These are phyloP conservation scores for Aspergillus ibericus DNA, from an alignment of 2,329 filamentous ascomycete species.

Conservation along the genomic window DNA sequence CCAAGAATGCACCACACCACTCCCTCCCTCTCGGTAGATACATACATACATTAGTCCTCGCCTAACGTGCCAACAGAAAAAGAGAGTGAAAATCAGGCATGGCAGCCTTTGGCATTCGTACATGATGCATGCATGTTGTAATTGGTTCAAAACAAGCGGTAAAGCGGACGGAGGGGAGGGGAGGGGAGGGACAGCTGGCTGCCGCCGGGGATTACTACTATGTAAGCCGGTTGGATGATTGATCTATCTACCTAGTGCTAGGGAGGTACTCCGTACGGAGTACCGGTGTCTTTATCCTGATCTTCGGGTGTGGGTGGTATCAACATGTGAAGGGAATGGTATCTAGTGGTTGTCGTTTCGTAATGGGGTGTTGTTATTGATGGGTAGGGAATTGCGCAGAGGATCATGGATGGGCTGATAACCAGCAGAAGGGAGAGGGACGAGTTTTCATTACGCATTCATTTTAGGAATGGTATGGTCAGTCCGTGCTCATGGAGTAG, in stretches of 20 bases:
- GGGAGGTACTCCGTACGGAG: too few relatives aligned
- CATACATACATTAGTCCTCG: too few relatives aligned
- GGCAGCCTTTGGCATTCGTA: constrained; percentile 9
- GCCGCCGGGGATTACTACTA: neutral
- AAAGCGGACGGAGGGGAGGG: too few relatives aligned
- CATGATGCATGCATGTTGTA: constrained; percentile 2
- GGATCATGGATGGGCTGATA: too few relatives aligned
- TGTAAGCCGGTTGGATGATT: neutral
- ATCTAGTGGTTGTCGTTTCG: neutral
- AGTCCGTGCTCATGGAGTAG: too few relatives aligned
- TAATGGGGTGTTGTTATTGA: neutral
- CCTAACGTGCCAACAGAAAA: neutral
- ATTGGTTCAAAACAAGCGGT: constrained; percentile 20
- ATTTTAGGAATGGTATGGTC: too few relatives aligned
- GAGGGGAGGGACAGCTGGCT: constrained; percentile 18
- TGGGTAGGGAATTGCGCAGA: neutral
- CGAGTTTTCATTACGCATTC: too few relatives aligned
- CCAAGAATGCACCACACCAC: too few relatives aligned
- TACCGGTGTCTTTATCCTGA: too few relatives aligned
- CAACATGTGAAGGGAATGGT: neutral
- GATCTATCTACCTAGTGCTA: neutral
- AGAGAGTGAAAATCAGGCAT: neutral
- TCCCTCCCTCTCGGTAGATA: too few relatives aligned
- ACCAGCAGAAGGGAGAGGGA: too few relatives aligned
- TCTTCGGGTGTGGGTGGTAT: neutral